Percentiles rank a stretch among this genome's conserved stretches.
These are phyloP conservation scores for Physcomitrellopsis africana DNA, from an alignment of 225 moss, liverwort and hornwort species.

Conservation along the genomic window DNA sequence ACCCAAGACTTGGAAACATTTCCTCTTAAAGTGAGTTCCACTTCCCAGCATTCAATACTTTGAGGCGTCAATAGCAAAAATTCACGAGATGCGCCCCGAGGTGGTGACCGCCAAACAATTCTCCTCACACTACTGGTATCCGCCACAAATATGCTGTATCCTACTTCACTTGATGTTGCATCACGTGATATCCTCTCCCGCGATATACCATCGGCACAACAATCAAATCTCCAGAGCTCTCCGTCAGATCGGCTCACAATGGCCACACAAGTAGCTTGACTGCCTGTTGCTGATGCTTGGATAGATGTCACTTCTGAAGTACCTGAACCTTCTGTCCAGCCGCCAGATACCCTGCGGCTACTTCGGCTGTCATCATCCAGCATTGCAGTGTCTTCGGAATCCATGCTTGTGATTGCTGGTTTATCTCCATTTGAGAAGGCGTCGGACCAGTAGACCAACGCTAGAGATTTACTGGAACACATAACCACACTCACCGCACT, in stretches of 20 bases:
- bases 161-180: slow-evolving; percentile 52
- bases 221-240: slow-evolving; percentile 87
- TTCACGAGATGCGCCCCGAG: slow-evolving; percentile 55
- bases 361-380: slow-evolving; percentile 49
- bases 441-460: slow-evolving; percentile 85
- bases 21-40: slow-evolving; percentile 61
- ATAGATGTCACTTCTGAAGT: slow-evolving; percentile 61
- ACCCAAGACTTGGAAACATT: slow-evolving; percentile 72
- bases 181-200: slow-evolving; percentile 70
- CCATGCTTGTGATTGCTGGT: slow-evolving; percentile 49
- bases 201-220: slow-evolving; percentile 61
- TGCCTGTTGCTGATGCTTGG: slow-evolving; percentile 51
- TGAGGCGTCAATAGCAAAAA: slow-evolving; percentile 79
- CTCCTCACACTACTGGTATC: slow-evolving; percentile 69
- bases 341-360: slow-evolving; percentile 53
- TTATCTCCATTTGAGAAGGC: slow-evolving; percentile 63
- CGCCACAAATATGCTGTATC: slow-evolving; percentile 61
- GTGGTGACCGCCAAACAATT: slow-evolving; percentile 73
- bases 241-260: slow-evolving; percentile 79
- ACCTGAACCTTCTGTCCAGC: slow-evolving; percentile 53
- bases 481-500: slow-evolving; percentile 75
- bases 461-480: slow-evolving; percentile 70
- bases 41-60: slow-evolving; percentile 90
- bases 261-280: slow-evolving; percentile 58
- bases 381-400: slow-evolving; percentile 54